Evolutionary conservation across 192 early-diverging fungal genomes (phyloP).

Genomic region (Tieghemiomyces parasiticus): DNA sequence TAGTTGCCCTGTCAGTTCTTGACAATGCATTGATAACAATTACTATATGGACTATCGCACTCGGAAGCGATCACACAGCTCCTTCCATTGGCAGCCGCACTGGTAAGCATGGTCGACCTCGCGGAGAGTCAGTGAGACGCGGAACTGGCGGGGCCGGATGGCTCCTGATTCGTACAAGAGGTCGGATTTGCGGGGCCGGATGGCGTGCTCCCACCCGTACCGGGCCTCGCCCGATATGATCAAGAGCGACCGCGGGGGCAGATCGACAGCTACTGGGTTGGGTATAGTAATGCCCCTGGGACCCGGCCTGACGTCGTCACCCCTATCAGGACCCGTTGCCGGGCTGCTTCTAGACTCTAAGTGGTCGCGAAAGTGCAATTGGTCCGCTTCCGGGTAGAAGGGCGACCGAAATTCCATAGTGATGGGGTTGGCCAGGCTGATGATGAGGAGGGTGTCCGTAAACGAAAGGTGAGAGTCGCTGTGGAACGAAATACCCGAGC

Average conservation of each 20-base stretch:
- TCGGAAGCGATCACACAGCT: background rate
- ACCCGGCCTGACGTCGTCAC: too few relatives aligned
- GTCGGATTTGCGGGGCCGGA: constrained; percentile 29
- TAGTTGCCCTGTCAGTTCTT: too few relatives aligned
- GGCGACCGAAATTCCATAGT: constrained; percentile 36
- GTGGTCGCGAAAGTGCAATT: background rate
- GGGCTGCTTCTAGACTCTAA: too few relatives aligned
- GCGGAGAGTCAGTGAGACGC: constrained; percentile 13
- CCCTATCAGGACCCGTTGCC: background rate
- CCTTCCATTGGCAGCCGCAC: background rate
- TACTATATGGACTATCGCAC: too few relatives aligned
- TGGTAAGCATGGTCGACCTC: background rate
- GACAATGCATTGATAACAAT: too few relatives aligned
- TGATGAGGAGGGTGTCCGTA: constrained; percentile 17
- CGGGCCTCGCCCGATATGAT: constrained; percentile 29
- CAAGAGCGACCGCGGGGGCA: constrained; percentile 27
- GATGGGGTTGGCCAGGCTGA: constrained; percentile 28
- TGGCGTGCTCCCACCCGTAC: constrained; percentile 34
- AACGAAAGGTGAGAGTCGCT: constrained; percentile 30
- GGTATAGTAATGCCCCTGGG: background rate
- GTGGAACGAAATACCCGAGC: constrained; percentile 36
- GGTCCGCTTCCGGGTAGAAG: background rate
- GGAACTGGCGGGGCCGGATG: constrained; percentile 14
- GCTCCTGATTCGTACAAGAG: constrained; percentile 17
- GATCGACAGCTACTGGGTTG: constrained; percentile 16